phyloP scores from a whole-genome alignment of 345 rosid species.

The Citrus glauca region DNA sequence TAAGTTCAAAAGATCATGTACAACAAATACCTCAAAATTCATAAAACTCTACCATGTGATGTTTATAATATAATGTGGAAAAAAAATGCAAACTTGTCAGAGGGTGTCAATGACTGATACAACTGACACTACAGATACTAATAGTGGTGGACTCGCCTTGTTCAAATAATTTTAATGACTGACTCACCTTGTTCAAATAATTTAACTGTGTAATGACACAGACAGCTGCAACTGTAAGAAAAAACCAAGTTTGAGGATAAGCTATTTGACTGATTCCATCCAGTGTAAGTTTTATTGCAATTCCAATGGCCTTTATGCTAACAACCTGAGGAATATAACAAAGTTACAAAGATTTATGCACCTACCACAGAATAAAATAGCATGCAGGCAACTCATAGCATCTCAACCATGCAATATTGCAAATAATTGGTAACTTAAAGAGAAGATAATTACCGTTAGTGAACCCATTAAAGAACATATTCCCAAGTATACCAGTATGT shows the following conservation, averaged over 20 bases:
- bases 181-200: slow-evolving; percentile 78
- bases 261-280: slow-evolving; percentile 77
- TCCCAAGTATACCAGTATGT: slow-evolving; percentile 78
- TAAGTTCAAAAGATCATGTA: background rate
- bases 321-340: slow-evolving; percentile 50
- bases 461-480: slow-evolving; percentile 89
- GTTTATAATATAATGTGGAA: background rate
- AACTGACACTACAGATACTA: background rate
- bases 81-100: background rate
- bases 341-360: background rate
- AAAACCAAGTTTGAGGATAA: slow-evolving; percentile 92
- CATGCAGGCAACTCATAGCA: background rate
- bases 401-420: background rate
- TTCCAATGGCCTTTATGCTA: slow-evolving; percentile 95
- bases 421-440: background rate
- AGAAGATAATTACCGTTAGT: slow-evolving; percentile 49
- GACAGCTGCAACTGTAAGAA: slow-evolving; percentile 70
- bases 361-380: background rate
- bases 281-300: slow-evolving; percentile 81
- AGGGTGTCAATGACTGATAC: background rate
- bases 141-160: slow-evolving; percentile 23
- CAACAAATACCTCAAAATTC: background rate
- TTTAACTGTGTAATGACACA: slow-evolving; percentile 87
- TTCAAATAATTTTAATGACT: slow-evolving; percentile 20
- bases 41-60: background rate